A percentile compares a stretch with the other conserved stretches of the same genome.
Evolutionary conservation across 805 yeast species (phyloP).

Genomic region (Saccharomyces kudriavzevii): DNA sequence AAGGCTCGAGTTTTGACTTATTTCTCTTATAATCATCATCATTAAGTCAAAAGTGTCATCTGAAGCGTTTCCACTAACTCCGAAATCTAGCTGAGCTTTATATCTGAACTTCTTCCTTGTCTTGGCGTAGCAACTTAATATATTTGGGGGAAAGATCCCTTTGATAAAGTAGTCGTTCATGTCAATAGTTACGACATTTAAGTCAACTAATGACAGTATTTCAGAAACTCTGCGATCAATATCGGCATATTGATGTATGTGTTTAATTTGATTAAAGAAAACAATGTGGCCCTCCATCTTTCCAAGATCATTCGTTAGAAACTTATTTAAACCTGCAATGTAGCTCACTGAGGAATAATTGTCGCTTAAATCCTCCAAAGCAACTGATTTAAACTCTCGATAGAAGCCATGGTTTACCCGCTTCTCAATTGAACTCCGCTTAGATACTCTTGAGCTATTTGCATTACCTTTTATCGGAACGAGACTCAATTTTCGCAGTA

Average conservation of each 20-base stretch:
- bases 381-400: background rate
- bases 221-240: background rate
- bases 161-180: background rate
- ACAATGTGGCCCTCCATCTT: background rate
- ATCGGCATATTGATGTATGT: background rate
- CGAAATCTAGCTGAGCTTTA: background rate
- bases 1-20: background rate
- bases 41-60: background rate
- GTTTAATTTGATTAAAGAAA: background rate
- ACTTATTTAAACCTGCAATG: background rate
- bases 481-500: slow-evolving; percentile 10
- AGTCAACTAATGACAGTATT: background rate
- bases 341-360: background rate
- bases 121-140: background rate
- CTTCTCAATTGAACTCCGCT: background rate
- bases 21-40: background rate
- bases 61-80: background rate
- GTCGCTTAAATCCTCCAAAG: background rate
- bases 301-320: background rate
- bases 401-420: background rate
- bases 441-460: background rate
- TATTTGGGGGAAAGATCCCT: background rate
- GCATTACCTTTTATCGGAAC: background rate
- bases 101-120: background rate
- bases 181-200: background rate